Conservation (phyloP, 1,284 basidiomycete species). For the Tremellales sp. region DNA sequence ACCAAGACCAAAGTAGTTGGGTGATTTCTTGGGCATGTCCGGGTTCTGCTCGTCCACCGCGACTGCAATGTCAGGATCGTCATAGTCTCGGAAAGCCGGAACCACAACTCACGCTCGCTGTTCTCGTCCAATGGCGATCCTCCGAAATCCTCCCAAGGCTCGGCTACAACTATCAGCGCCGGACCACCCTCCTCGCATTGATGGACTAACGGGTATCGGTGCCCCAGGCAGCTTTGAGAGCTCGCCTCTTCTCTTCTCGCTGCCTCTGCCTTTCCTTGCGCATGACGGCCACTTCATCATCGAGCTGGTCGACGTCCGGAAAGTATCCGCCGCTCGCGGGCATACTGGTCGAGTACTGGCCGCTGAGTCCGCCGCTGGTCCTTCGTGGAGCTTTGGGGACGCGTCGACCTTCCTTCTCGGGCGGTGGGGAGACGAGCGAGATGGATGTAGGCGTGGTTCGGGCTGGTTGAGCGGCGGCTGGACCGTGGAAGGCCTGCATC, state of each 20-base stretch:
- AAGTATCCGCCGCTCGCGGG: constrained; percentile 45
- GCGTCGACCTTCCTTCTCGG: constrained; percentile 15
- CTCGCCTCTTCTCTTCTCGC: constrained; percentile 43
- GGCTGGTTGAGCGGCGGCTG: constrained; percentile 5
- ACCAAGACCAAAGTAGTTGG: neutral
- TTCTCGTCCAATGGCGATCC: constrained; percentile 36
- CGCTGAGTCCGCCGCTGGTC: constrained; percentile 38
- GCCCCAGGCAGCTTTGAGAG: constrained; percentile 49
- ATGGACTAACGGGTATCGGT: constrained; percentile 44
- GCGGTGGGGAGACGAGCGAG: constrained; percentile 21
- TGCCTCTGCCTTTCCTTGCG: constrained; percentile 37
- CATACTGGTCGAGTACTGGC: constrained; percentile 46
- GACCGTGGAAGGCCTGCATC: constrained; percentile 41
- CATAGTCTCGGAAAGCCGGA: neutral
- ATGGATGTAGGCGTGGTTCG: constrained; percentile 18
- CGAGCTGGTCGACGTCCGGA: constrained; percentile 22
- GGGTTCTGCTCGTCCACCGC: constrained; percentile 15
- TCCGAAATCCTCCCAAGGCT: constrained; percentile 49
- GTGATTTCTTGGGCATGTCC: neutral
- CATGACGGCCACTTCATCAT: constrained; percentile 31
- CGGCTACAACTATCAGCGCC: constrained; percentile 36
- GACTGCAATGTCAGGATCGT: constrained; percentile 1
- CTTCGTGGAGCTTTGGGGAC: constrained; percentile 17
- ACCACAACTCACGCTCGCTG: constrained; percentile 31
- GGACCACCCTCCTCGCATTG: neutral